phyloP scores from a whole-genome alignment of 202 grass and related monocot genomes.

The Dendrocalamus latiflorus region DNA sequence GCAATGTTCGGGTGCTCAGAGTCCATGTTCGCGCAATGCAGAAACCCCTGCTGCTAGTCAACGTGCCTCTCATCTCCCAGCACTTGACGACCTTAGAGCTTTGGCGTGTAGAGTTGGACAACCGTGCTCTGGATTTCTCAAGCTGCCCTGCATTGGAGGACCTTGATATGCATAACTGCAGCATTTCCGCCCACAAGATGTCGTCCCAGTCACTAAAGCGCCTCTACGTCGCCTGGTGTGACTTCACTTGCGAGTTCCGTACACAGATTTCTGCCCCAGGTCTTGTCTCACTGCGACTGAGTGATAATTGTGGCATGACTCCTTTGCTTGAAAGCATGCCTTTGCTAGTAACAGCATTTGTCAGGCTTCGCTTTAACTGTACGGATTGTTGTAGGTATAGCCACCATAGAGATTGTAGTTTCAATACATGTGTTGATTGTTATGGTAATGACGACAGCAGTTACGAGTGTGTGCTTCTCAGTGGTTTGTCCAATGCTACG shows the following conservation, averaged over 20 bases:
- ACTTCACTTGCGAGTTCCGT: not conserved
- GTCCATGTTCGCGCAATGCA: not conserved
- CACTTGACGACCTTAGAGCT: not conserved
- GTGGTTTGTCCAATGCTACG: not conserved
- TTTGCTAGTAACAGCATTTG: not conserved
- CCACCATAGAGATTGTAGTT: no score
- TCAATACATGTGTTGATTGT: no score
- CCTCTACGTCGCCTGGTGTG: not conserved
- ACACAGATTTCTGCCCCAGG: conserved; percentile 1
- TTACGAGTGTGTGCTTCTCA: not conserved
- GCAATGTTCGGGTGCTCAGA: not conserved
- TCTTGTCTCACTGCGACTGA: not conserved
- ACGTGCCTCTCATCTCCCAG: not conserved
- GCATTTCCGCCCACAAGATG: not conserved
- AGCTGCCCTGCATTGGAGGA: not conserved
- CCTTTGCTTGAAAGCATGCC: not conserved
- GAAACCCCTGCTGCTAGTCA: not conserved
- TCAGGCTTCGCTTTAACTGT: not conserved
- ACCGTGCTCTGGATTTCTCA: not conserved
- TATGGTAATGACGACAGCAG: no score
- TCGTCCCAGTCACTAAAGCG: not conserved
- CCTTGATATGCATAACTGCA: not conserved
- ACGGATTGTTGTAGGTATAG: not conserved
- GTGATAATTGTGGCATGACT: not conserved
- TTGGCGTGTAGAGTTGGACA: not conserved